phyloP scores from a whole-genome alignment of 805 yeast genomes.

The Scheffersomyces ergatensis region DNA sequence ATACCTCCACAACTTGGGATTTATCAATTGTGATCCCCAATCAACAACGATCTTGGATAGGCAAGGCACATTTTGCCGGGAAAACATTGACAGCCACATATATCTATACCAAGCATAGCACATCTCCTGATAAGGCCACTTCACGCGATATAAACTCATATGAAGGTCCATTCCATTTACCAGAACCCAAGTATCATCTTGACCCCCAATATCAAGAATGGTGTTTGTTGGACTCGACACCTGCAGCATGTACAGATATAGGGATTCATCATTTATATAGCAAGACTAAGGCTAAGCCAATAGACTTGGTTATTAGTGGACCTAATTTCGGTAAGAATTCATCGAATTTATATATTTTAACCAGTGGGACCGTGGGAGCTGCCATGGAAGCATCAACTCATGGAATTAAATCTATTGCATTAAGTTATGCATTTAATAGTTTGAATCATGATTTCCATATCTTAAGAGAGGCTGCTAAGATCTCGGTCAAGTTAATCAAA shows the following conservation, averaged over 20 bases:
- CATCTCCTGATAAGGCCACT: constrained; percentile 50
- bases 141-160: constrained; percentile 43
- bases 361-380: constrained; percentile 96
- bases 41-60: constrained; percentile 92
- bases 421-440: constrained; percentile 78
- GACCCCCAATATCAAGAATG: constrained; percentile 62
- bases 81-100: constrained; percentile 58
- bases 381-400: constrained; percentile 89
- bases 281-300: constrained; percentile 47
- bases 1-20: constrained; percentile 73
- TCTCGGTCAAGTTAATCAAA: constrained; percentile 62
- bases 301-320: constrained; percentile 89
- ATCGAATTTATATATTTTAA: constrained; percentile 79
- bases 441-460: constrained; percentile 47
- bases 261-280: constrained; percentile 71
- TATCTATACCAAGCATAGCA: constrained; percentile 51
- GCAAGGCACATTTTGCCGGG: constrained; percentile 93
- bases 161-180: constrained; percentile 65
- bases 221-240: constrained; percentile 88
- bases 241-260: constrained; percentile 92
- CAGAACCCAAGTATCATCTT: constrained; percentile 35
- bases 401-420: constrained; percentile 69
- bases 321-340: constrained; percentile 96
- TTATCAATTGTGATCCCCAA: constrained; percentile 81
- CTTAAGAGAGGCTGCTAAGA: constrained; percentile 62